Evolutionary conservation across 805 yeast species (phyloP).

Genomic region (Scheffersomyces stipitis): DNA sequence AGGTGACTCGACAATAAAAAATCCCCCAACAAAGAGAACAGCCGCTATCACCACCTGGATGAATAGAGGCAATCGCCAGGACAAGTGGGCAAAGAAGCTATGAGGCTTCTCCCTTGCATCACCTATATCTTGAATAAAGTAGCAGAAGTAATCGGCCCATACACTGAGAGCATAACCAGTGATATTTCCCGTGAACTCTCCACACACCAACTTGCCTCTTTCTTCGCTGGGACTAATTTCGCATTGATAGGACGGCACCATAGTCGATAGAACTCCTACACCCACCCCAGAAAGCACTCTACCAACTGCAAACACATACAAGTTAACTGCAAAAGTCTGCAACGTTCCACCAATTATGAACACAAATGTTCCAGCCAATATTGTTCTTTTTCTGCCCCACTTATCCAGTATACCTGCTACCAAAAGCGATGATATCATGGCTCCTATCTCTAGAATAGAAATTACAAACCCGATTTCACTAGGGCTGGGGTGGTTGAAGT

Average conservation of each 20-base stretch:
- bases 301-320: constrained; percentile 65
- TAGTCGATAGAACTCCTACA: constrained; percentile 78
- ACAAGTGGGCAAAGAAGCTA: constrained; percentile 38
- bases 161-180: constrained; percentile 79
- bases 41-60: constrained; percentile 75
- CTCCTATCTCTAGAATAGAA: constrained; percentile 86
- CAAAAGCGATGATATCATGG: constrained; percentile 72
- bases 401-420: constrained; percentile 78
- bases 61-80: constrained; percentile 81
- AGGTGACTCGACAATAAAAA: constrained; percentile 82
- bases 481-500: constrained; percentile 72
- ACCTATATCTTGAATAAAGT: constrained; percentile 56
- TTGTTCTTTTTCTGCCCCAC: constrained; percentile 77
- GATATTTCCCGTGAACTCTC: constrained; percentile 85
- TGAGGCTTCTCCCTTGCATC: constrained; percentile 36
- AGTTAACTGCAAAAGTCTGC: constrained; percentile 60
- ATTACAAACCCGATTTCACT: constrained; percentile 82
- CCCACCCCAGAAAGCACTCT: constrained; percentile 83
- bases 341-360: constrained; percentile 78
- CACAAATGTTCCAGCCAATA: constrained; percentile 73
- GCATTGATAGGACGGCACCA: constrained; percentile 85
- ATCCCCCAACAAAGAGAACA: constrained; percentile 69
- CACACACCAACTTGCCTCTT: constrained; percentile 81
- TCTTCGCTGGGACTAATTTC: constrained; percentile 87
- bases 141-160: constrained; percentile 82